Percentiles rank a stretch among this genome's conserved stretches.
phyloP scores from a whole-genome alignment of 2,329 filamentous ascomycete genomes.

The Cladophialophora bantiana region DNA sequence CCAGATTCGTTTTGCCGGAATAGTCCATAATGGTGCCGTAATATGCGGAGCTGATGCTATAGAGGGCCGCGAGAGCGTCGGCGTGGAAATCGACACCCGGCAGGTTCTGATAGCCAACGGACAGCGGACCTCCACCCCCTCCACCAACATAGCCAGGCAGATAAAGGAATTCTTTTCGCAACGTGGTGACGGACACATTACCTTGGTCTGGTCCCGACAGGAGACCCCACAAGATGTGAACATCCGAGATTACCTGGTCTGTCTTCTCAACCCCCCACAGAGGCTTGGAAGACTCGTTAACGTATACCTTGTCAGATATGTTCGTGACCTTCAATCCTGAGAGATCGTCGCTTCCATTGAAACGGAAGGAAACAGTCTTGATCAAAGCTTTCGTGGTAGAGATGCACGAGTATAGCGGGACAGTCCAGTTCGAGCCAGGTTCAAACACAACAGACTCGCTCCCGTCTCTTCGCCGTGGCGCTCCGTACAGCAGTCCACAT shows the following conservation, averaged over 20 bases:
- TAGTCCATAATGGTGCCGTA: slow-evolving; percentile 28
- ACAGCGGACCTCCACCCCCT: neutral
- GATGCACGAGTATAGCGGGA: slow-evolving; percentile 55
- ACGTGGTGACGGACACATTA: slow-evolving; percentile 43
- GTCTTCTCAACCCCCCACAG: slow-evolving; percentile 51
- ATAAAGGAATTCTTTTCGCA: slow-evolving; percentile 44
- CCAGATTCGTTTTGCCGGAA: slow-evolving; percentile 47
- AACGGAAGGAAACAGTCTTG: slow-evolving; percentile 54
- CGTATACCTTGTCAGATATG: slow-evolving; percentile 50
- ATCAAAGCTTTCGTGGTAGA: slow-evolving; percentile 52
- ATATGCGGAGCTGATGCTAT: neutral
- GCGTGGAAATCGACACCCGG: slow-evolving; percentile 2
- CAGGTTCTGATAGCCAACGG: slow-evolving; percentile 33
- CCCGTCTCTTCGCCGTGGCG: slow-evolving; percentile 47
- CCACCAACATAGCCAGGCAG: slow-evolving; percentile 28
- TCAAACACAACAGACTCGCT: slow-evolving; percentile 48
- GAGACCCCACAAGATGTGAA: slow-evolving; percentile 51
- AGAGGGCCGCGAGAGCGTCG: neutral
- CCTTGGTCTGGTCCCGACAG: slow-evolving; percentile 44
- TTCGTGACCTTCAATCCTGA: slow-evolving; percentile 40
- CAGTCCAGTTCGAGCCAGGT: slow-evolving; percentile 51
- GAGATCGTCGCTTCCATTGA: slow-evolving; percentile 48
- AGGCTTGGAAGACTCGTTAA: slow-evolving; percentile 42
- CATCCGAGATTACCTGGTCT: slow-evolving; percentile 39
- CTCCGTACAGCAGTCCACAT: slow-evolving; percentile 53